phyloP scores from a whole-genome alignment of 1,284 basidiomycete species.

The Trametes sp. region DNA sequence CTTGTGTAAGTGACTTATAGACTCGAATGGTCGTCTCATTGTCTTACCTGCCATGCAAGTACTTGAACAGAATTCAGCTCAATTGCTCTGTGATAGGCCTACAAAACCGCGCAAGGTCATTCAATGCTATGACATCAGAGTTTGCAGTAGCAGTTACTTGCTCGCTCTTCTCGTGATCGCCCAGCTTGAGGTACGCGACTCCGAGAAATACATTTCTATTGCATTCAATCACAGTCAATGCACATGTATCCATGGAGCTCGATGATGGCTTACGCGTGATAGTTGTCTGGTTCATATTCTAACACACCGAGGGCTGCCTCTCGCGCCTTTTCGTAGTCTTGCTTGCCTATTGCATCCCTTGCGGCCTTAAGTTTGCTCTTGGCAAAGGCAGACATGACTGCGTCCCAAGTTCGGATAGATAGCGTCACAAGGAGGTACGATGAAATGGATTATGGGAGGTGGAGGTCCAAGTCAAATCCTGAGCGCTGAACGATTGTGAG shows the following conservation, averaged over 20 bases:
- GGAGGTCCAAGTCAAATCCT: no score
- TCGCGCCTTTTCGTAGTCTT: constrained; percentile 77
- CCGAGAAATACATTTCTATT: constrained; percentile 85
- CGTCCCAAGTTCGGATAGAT: not conserved
- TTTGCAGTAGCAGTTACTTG: constrained; percentile 62
- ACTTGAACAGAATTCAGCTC: constrained; percentile 67
- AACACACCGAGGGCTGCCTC: constrained; percentile 70
- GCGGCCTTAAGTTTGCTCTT: constrained; percentile 86
- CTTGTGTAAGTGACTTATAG: not conserved
- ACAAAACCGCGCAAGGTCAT: constrained; percentile 5
- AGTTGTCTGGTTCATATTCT: constrained; percentile 79
- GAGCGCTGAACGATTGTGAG: no score
- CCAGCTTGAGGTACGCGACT: constrained; percentile 77
- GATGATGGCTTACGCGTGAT: constrained; percentile 74
- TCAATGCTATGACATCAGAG: constrained; percentile 6
- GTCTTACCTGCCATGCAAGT: constrained; percentile 80
- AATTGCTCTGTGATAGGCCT: constrained; percentile 83
- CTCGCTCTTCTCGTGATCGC: constrained; percentile 78
- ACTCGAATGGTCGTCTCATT: not conserved
- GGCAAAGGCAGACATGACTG: constrained; percentile 49
- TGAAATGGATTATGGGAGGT: no score
- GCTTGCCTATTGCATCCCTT: constrained; percentile 77
- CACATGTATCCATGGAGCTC: not conserved
- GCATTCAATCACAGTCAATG: constrained; percentile 9
- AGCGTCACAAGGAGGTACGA: no score